phyloP scores from a whole-genome alignment of 2,329 filamentous ascomycete genomes.

The Ceratocystis smalleyi region DNA sequence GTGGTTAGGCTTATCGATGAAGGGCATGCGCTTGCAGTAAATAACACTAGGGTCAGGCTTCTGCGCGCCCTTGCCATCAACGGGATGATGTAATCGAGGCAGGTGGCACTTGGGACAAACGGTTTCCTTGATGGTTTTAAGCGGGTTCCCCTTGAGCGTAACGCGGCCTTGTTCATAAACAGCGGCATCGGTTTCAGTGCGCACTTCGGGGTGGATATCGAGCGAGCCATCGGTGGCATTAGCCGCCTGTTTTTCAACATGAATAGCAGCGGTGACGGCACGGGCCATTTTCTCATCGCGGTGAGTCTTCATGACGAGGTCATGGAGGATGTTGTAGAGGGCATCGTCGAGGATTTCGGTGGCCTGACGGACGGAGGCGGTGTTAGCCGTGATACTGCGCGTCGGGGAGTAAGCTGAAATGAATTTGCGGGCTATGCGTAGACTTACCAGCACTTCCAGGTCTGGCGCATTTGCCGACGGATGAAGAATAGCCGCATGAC shows the following conservation, averaged over 20 bases:
- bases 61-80: constrained; percentile 50
- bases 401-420: background rate
- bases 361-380: constrained; percentile 28
- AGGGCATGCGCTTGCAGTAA: constrained; percentile 68
- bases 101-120: constrained; percentile 60
- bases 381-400: constrained; percentile 1
- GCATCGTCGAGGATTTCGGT: constrained; percentile 57
- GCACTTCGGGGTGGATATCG: constrained; percentile 40
- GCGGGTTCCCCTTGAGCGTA: constrained; percentile 53
- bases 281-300: constrained; percentile 64
- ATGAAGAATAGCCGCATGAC: constrained; percentile 10
- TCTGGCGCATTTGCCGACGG: constrained; percentile 10
- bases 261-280: constrained; percentile 47
- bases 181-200: constrained; percentile 50
- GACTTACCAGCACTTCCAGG: constrained; percentile 14
- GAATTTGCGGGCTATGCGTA: background rate
- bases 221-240: constrained; percentile 39
- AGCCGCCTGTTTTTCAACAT: constrained; percentile 45
- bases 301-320: constrained; percentile 58
- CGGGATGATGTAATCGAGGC: constrained; percentile 56
- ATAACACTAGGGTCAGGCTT: constrained; percentile 50
- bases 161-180: constrained; percentile 55
- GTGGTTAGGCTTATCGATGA: constrained; percentile 58
- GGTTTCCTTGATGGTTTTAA: constrained; percentile 55
- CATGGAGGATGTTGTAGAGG: constrained; percentile 61